A percentile compares a stretch with the other conserved stretches of the same genome.
Conservation (phyloP, 768 basidiomycete genomes). For the Lentinula edodes region DNA sequence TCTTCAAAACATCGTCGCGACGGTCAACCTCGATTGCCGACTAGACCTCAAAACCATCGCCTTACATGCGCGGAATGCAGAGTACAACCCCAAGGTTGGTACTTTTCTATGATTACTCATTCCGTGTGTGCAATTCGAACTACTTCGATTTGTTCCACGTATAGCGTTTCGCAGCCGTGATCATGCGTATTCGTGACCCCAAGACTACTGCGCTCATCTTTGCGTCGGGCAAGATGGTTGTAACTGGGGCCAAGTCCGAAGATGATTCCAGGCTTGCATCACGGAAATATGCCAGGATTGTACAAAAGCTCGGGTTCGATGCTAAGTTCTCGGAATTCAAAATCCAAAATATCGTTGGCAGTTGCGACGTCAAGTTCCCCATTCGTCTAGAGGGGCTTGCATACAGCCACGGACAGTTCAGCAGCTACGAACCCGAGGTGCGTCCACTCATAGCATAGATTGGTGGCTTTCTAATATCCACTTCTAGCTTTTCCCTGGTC, state of each 20-base stretch:
- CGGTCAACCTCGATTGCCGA: conserved; percentile 95
- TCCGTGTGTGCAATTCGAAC: conserved; percentile 53
- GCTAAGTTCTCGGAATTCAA: conserved; percentile 99
- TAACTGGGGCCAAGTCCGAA: conserved; percentile 98
- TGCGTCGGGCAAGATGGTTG: conserved; percentile 99
- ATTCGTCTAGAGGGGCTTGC: conserved; percentile 96
- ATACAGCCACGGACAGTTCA: conserved; percentile 97
- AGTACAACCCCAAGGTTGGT: conserved; percentile 99
- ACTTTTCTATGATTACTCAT: conserved; percentile 25
- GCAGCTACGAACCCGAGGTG: conserved; percentile 97
- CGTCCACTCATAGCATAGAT: conserved; percentile 17
- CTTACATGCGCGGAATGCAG: conserved; percentile 94
- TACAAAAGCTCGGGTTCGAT: conserved; percentile 98
- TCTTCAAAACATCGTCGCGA: conserved; percentile 98
- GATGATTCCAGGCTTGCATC: conserved; percentile 96
- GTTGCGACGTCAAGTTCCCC: conserved; percentile 98
- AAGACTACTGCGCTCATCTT: conserved; percentile 99
- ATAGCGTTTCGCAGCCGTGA: conserved; percentile 99
- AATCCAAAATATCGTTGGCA: conserved; percentile 98
- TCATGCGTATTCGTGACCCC: conserved; percentile 99
- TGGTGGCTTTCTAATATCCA: conserved; percentile 7
- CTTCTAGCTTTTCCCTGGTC: conserved; percentile 88
- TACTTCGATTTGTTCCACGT: conserved; percentile 49
- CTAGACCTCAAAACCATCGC: conserved; percentile 98
- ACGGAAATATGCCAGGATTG: conserved; percentile 97